These are phyloP conservation scores for Metschnikowia kunwiensis DNA, from an alignment of 805 yeast genomes.

Conservation along the genomic window DNA sequence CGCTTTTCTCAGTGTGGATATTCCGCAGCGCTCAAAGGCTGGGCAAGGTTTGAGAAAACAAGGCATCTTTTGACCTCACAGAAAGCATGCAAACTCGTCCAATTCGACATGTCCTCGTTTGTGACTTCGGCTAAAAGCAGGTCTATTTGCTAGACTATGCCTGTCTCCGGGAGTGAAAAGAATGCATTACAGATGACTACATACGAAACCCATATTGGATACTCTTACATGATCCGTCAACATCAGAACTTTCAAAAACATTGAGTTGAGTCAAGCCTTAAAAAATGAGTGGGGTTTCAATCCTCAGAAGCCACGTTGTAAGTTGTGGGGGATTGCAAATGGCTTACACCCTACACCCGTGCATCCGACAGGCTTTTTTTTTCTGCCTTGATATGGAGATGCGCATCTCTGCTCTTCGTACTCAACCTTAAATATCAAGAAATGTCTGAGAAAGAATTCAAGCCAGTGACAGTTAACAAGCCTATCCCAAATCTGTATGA, in stretches of 20 bases:
- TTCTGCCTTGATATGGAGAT: slow-evolving; percentile 9
- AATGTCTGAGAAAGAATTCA: slow-evolving; percentile 31
- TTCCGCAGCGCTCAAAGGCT: slow-evolving; percentile 39
- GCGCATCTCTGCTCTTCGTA: slow-evolving; percentile 16
- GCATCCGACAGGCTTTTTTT: slow-evolving; percentile 7
- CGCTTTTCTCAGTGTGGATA: slow-evolving; percentile 61
- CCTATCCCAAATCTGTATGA: slow-evolving; percentile 87
- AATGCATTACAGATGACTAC: too few relatives aligned
- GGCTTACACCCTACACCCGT: slow-evolving; percentile 3
- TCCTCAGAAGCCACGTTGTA: too few relatives aligned
- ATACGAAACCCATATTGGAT: too few relatives aligned
- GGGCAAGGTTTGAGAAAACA: slow-evolving; percentile 6
- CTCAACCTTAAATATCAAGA: not conserved
- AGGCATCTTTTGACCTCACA: too few relatives aligned
- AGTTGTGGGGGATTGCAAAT: too few relatives aligned
- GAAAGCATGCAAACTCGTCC: too few relatives aligned
- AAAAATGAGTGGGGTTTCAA: too few relatives aligned
- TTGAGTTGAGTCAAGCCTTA: too few relatives aligned
- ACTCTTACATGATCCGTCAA: too few relatives aligned
- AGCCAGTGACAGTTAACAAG: slow-evolving; percentile 86
- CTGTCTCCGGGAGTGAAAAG: too few relatives aligned
- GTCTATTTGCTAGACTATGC: too few relatives aligned
- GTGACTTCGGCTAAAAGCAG: not conserved
- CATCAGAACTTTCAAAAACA: too few relatives aligned
- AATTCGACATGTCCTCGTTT: not conserved